Evolutionary conservation across 2,329 filamentous ascomycete species (phyloP).

Genomic region (Dryadomyces quercivorus): DNA sequence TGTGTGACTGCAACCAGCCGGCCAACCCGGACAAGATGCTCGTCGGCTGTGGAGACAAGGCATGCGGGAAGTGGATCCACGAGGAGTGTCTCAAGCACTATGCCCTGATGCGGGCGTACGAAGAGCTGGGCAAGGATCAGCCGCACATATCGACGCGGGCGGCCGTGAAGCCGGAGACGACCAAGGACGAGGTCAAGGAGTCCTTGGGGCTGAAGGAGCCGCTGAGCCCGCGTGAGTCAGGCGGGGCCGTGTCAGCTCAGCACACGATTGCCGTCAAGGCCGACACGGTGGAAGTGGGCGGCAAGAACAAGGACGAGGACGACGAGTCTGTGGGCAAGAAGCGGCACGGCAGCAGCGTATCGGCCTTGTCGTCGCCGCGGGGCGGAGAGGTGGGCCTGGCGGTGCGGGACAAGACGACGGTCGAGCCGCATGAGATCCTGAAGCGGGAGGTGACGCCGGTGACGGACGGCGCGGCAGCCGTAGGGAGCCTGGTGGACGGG

Average conservation of each 20-base stretch:
- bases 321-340: slow-evolving; percentile 21
- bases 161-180: slow-evolving; percentile 17
- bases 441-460: slow-evolving; percentile 8
- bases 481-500: slow-evolving; percentile 11
- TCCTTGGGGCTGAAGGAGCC: slow-evolving; percentile 36
- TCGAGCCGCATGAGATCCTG: background rate
- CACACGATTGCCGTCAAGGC: slow-evolving; percentile 41
- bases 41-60: slow-evolving; percentile 41
- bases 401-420: background rate
- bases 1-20: slow-evolving; percentile 47
- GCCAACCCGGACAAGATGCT: slow-evolving; percentile 50
- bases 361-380: too few relatives aligned
- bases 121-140: slow-evolving; percentile 35
- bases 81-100: slow-evolving; percentile 49
- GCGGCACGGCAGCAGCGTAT: slow-evolving; percentile 6
- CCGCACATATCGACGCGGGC: slow-evolving; percentile 29
- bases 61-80: slow-evolving; percentile 51
- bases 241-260: slow-evolving; percentile 33
- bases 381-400: background rate
- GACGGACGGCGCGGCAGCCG: background rate
- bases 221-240: slow-evolving; percentile 38
- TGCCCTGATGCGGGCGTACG: slow-evolving; percentile 35
- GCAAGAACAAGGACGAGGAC: slow-evolving; percentile 23
- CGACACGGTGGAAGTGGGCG: slow-evolving; percentile 23
- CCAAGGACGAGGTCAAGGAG: slow-evolving; percentile 24